Evolutionary conservation across 352 stramenopile species (phyloP), one percentile per base, ranked within the genome.

Genomic region (Globisporangium parvum): DNA sequence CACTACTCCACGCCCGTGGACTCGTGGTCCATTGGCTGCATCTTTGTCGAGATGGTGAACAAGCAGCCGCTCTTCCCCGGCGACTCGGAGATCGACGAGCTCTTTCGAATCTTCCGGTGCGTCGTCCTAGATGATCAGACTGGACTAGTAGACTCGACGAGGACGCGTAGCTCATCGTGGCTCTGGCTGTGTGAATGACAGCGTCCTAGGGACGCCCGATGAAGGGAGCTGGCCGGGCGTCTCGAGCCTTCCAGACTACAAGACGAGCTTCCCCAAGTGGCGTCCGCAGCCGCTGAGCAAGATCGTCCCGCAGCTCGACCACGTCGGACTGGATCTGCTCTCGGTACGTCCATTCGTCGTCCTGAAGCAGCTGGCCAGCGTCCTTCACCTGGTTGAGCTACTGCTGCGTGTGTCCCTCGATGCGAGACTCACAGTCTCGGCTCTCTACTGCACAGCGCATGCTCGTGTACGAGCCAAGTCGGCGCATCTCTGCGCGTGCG

Each of bases 81-180:
- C 17, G 95, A 99, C 67, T 98, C 93, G 24, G 97, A 99, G 74
- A 99, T 99, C 68, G 97, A 99, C 68, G 93, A 99, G 66, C 75
- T 99, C 26, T 99, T 98, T 71, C 97, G 98, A 47, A 99, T 99
- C 56, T 99, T 99, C 71, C 76, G 81, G 69, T 73, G 70, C 73
- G 63, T 64, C 73, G 63, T 64, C 18, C 10, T 31, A 31, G 26
- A 6, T 31, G 26, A n/a, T n/a, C n/a, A n/a, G n/a, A 31, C 26
- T 31, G 26, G 6, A 2, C 26, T 31, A 31, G 26, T 31, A 6
- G 21, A 33, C 21, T 28, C 1, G 42, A 14, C 18, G 23, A 17
- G 37, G 24, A 52, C 18, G 39, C 23, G 46, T 14, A 48, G 21
- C 21, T 40, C 26, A 31, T 31, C 26, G 2, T 52, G 17, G 41